These are phyloP conservation scores for Neoascochyta sp. DNA, from an alignment of 2,329 filamentous ascomycete genomes.

Conservation along the genomic window DNA sequence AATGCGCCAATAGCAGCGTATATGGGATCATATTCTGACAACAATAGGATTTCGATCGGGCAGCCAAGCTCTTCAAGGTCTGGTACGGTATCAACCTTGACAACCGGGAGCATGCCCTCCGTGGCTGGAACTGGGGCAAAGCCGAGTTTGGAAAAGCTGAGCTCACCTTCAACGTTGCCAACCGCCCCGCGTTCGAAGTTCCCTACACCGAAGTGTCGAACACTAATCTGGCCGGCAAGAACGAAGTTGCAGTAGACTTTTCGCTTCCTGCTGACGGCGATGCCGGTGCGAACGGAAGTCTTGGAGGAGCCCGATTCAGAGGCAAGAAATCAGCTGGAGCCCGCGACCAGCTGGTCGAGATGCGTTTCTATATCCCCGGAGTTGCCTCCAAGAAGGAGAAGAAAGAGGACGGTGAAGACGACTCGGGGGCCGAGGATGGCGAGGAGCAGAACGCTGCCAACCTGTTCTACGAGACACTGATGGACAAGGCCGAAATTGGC, in stretches of 20 bases:
- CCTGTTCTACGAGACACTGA: slow-evolving; percentile 96
- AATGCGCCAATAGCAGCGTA: neutral
- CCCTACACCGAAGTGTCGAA: slow-evolving; percentile 97
- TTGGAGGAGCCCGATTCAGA: slow-evolving; percentile 69
- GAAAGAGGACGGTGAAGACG: slow-evolving; percentile 65
- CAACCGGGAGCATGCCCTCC: slow-evolving; percentile 86
- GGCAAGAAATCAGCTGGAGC: slow-evolving; percentile 88
- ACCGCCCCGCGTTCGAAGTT: slow-evolving; percentile 92
- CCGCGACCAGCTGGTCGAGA: slow-evolving; percentile 91
- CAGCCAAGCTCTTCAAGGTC: slow-evolving; percentile 91
- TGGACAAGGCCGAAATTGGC: slow-evolving; percentile 98
- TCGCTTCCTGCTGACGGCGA: slow-evolving; percentile 69
- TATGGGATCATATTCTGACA: slow-evolving; percentile 4
- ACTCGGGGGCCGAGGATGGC: slow-evolving; percentile 51
- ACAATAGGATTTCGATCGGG: slow-evolving; percentile 77
- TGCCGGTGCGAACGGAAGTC: slow-evolving; percentile 67
- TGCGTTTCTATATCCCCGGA: slow-evolving; percentile 97
- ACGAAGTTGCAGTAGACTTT: slow-evolving; percentile 96
- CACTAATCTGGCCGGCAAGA: slow-evolving; percentile 94
- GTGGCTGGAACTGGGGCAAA: slow-evolving; percentile 99
- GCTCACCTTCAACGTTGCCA: slow-evolving; percentile 93
- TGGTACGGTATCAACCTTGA: slow-evolving; percentile 96
- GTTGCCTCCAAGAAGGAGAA: slow-evolving; percentile 69
- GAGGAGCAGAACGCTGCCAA: slow-evolving; percentile 94
- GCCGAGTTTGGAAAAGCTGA: slow-evolving; percentile 94